Conservation (phyloP, 2,329 filamentous ascomycete species). For the Diaporthe caulivora region DNA sequence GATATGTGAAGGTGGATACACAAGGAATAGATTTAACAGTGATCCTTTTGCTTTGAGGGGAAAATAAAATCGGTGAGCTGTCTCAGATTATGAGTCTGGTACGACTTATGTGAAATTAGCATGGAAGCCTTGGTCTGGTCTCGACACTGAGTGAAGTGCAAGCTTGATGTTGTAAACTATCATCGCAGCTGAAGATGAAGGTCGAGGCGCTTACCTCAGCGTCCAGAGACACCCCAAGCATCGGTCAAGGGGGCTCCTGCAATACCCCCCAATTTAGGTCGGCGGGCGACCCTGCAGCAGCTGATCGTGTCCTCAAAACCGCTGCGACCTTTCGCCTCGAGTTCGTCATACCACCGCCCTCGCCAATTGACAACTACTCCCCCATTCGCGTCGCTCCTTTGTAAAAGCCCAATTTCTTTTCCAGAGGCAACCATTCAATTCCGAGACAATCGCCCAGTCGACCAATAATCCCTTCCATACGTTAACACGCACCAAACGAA, state of each 20-base stretch:
- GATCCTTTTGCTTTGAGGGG: background rate
- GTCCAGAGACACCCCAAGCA: background rate
- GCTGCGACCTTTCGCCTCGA: background rate
- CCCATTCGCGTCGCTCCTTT: slow-evolving; percentile 39
- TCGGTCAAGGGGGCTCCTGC: background rate
- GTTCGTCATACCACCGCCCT: slow-evolving; percentile 8
- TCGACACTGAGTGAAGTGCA: background rate
- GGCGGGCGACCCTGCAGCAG: slow-evolving; percentile 22
- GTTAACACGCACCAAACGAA: slow-evolving; percentile 2
- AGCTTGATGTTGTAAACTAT: background rate
- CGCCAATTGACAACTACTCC: background rate
- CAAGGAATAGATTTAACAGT: background rate
- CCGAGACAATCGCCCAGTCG: background rate
- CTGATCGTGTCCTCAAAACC: slow-evolving; percentile 32
- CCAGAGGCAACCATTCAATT: slow-evolving; percentile 3
- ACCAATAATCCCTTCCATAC: background rate
- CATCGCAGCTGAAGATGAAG: background rate
- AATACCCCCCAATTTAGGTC: background rate
- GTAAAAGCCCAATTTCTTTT: slow-evolving; percentile 6
- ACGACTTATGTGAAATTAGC: too few relatives aligned
- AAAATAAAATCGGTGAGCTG: too few relatives aligned
- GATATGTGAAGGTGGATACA: too few relatives aligned
- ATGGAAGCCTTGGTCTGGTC: too few relatives aligned
- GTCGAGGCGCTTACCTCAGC: slow-evolving; percentile 16
- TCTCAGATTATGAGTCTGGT: too few relatives aligned